Conservation (phyloP, 108 stramenopile genomes). For the Cylindrotheca fusiformis region DNA sequence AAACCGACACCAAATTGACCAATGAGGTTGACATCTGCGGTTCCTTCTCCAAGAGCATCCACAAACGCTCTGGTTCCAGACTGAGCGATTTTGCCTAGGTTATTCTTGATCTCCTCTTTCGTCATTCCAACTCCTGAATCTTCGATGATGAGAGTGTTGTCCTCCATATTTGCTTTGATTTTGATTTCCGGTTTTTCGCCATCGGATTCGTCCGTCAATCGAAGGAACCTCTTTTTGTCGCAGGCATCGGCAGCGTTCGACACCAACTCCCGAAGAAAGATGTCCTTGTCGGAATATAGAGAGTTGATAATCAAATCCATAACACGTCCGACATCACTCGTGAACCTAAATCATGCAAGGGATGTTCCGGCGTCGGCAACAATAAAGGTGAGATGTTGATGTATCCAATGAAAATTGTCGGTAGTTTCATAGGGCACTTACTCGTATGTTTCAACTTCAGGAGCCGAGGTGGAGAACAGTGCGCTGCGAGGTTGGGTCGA, state of each 20-base stretch:
- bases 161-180: conserved; percentile 66
- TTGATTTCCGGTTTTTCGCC: conserved; percentile 60
- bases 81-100: conserved; percentile 95
- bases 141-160: conserved; percentile 90
- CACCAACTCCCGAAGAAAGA: conserved; percentile 86
- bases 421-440: conserved; percentile 39
- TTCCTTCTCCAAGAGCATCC: conserved; percentile 82
- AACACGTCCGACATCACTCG: conserved; percentile 91
- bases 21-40: conserved; percentile 86
- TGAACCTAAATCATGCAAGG: conserved; percentile 24
- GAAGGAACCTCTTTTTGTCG: conserved; percentile 98
- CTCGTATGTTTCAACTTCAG: conserved; percentile 58
- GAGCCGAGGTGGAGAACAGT: conserved; percentile 12
- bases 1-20: conserved; percentile 99
- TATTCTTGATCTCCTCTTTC: conserved; percentile 89
- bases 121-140: conserved; percentile 97
- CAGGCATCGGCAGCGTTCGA: conserved; percentile 95
- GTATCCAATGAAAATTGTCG: background rate
- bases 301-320: conserved; percentile 99
- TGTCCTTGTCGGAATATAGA: conserved; percentile 86
- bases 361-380: background rate
- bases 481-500: conserved; percentile 25
- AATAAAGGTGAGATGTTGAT: background rate
- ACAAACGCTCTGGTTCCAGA: conserved; percentile 86
- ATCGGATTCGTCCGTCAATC: conserved; percentile 47